Evolutionary conservation across 2,329 filamentous ascomycete genomes (phyloP), one percentile per base, ranked within the genome.

Genomic region (Coleophoma cylindrospora): DNA sequence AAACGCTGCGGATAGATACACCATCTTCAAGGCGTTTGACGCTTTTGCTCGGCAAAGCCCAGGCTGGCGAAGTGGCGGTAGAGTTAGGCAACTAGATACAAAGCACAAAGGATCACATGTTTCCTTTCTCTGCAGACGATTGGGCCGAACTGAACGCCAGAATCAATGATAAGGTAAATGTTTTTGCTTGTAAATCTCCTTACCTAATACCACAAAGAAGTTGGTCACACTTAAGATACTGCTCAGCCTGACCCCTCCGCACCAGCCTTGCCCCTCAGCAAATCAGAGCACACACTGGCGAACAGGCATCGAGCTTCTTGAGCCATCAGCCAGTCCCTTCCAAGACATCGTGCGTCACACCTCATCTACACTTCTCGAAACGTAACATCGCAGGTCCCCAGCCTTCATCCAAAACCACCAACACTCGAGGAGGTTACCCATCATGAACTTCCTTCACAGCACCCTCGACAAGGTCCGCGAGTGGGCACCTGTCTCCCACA

Each of bases 391-490:
- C 15, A n/a, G 11, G 13, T 38, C 15, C 36, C 36, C 2, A 38
- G 36, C 14, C 13, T n/a, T 14, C 36, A 17, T n/a, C 36, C 13
- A 38, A 38, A 14, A 38, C 7, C 36, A 38, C 36, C 3, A 14
- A 38, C 14, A 13, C 12, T 38, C 15, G 36, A 38, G 13, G 27
- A 38, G 12, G 36, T 17, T 14, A 9, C 12, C 15, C 41, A 53
- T 36, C 34, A 95, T 96, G 89, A 94, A 95, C 68, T 86, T 91
- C 74, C 80, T 96, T 64, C 90, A 95, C 71, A 95, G 91, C 50
- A 92, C 90, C 47, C 85, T 96, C 68, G 94, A 95, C 70, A 90
- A 86, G 61, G 84, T 96, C 65, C 88, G 92, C 61, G 94, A 97
- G 61, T 92, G 95, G 70, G 90, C 92, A 12, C 91, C 91, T 38